Evolutionary conservation across 345 rosid genomes (phyloP), one percentile per base, ranked within the genome.

Genomic region (Euphorbia peplus): DNA sequence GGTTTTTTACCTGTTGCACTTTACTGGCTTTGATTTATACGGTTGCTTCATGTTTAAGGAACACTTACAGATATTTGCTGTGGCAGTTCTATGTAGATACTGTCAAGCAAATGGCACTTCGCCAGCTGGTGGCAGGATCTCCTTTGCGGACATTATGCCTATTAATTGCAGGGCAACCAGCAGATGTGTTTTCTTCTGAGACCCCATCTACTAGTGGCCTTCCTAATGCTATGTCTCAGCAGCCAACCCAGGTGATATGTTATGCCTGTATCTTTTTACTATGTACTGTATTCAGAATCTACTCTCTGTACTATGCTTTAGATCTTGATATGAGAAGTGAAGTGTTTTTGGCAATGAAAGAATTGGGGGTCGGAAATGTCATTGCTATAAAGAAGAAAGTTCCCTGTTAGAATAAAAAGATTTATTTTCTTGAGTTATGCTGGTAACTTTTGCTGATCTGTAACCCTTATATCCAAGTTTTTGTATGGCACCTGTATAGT

Each of bases 131-230:
- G 60, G 88, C 93, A 8, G 99, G 99, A 67, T 90, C 99, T 73
- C 98, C 99, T 58, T 76, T 95, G 82, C 87, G 99, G 70, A 95
- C 99, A 73, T 81, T 95, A 71, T 95, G 93, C 85, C 72, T 95
- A 78, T 91, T 95, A 73, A 91, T 92, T 81, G 98, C 98, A 16
- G 99, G 99, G 70, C 92, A 90, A 80, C 97, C 97, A 19, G 96
- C 92, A 28, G 99, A 90, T 63, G 97, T 92, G 56, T 90, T 92
- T 78, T 78, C 96, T 63, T 21, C 78, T 32, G 87, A 77, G 26
- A 52, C 72, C 72, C 39, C 82, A 46, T 48, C 70, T 53, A 61
- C 75, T 63, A 64, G 67, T 70, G 74, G 66, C 64, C 51, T 78
- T 87, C 76, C 81, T 52, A 80, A 84, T 67, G 72, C 77, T 80